Evolutionary conservation across 495 filamentous ascomycete species (phyloP).

Genomic region (Durotheca rogersii): DNA sequence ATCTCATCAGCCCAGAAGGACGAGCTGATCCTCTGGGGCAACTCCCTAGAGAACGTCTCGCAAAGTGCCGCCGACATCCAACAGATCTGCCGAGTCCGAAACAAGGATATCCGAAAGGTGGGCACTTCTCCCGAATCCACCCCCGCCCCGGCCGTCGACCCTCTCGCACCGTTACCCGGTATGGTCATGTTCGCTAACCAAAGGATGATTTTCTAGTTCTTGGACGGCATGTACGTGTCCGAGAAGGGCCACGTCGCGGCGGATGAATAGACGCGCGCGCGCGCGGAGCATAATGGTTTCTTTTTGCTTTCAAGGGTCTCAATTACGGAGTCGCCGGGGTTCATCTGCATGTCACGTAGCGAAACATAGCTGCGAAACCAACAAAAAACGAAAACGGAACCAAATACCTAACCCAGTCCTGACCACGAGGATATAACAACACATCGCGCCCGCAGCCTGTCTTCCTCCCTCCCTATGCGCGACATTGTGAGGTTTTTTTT

Average conservation of each 20-base stretch:
- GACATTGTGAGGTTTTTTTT: too few relatives aligned
- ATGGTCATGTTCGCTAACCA: slow-evolving; percentile 6
- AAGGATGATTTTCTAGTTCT: slow-evolving; percentile 68
- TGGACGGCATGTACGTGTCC: slow-evolving; percentile 99
- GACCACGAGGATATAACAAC: too few relatives aligned
- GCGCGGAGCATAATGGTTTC: slow-evolving; percentile 37
- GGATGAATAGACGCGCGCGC: slow-evolving; percentile 51
- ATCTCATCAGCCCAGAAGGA: slow-evolving; percentile 92
- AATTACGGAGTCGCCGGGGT: slow-evolving; percentile 48
- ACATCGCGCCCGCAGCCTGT: slow-evolving; percentile 8
- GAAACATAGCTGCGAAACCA: slow-evolving; percentile 47
- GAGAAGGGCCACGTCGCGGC: slow-evolving; percentile 92
- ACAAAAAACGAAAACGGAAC: too few relatives aligned
- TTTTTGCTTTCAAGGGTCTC: slow-evolving; percentile 49
- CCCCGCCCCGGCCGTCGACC: too few relatives aligned
- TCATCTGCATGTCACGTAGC: slow-evolving; percentile 63
- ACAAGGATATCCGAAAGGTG: slow-evolving; percentile 99
- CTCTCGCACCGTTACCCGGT: too few relatives aligned
- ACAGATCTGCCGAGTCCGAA: slow-evolving; percentile 97
- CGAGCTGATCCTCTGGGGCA: slow-evolving; percentile 87
- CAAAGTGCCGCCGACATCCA: slow-evolving; percentile 98
- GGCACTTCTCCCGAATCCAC: background rate
- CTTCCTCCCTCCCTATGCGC: too few relatives aligned
- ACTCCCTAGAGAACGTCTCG: slow-evolving; percentile 94
- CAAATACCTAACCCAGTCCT: slow-evolving; percentile 41